These are phyloP conservation scores for Candida pseudoglaebosa DNA, from an alignment of 805 yeast genomes.

Conservation along the genomic window DNA sequence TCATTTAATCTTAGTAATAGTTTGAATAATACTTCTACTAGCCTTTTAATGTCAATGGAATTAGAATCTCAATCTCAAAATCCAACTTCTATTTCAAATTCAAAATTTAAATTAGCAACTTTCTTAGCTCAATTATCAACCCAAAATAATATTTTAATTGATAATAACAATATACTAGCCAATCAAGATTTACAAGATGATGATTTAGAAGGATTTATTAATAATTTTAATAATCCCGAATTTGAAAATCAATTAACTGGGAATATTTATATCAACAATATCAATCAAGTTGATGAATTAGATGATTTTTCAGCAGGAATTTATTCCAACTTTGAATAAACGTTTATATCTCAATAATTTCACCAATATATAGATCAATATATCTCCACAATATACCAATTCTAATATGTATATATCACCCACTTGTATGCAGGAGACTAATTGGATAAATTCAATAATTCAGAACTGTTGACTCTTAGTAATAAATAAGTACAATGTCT, in stretches of 20 bases:
- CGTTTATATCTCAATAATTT: no score
- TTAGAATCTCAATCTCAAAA: neutral
- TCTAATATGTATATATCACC: no score
- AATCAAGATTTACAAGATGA: constrained; percentile 8
- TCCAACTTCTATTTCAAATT: constrained; percentile 5
- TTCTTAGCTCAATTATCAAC: constrained; percentile 65
- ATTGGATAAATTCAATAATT: no score
- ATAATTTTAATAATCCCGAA: constrained; percentile 8
- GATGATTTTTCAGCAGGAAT: constrained; percentile 89
- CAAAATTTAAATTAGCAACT: constrained; percentile 54
- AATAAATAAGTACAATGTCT: neutral
- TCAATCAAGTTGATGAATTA: constrained; percentile 50
- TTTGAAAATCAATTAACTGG: constrained; percentile 23
- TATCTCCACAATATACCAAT: no score
- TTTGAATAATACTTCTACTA: constrained; percentile 13
- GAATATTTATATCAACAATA: constrained; percentile 32
- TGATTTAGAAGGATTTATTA: constrained; percentile 11
- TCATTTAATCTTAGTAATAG: constrained; percentile 26
- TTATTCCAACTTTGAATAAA: constrained; percentile 67
- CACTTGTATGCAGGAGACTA: neutral
- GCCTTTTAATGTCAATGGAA: constrained; percentile 5
- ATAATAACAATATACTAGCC: constrained; percentile 34
- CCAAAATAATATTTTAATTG: constrained; percentile 53
- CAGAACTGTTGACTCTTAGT: neutral
- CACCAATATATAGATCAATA: no score